These are phyloP conservation scores for Candolleomyces aberdarensis DNA, from an alignment of 768 basidiomycete genomes.

Conservation along the genomic window DNA sequence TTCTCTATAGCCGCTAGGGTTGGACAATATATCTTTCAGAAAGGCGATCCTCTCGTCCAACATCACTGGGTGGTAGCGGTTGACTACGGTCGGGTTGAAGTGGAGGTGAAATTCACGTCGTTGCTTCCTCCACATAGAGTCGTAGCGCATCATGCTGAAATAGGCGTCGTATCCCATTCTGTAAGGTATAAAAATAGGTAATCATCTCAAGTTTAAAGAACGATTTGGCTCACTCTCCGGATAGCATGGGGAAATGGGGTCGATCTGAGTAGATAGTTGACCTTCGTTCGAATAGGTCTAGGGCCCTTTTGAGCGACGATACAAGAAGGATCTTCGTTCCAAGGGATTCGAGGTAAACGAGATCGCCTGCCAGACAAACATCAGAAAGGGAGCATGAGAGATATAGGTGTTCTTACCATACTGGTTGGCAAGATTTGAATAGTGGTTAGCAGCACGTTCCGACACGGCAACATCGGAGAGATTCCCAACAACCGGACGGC, in stretches of 20 bases:
- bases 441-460: conserved; percentile 2
- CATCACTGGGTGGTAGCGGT: conserved; percentile 1
- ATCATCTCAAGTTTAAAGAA: neutral
- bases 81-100: conserved; percentile 8
- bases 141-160: conserved; percentile 19
- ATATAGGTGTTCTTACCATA: conserved; percentile 9
- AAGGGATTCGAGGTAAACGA: conserved; percentile 13
- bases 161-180: conserved; percentile 26
- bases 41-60: neutral
- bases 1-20: neutral
- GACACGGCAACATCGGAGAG: conserved; percentile 11
- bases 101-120: conserved; percentile 7
- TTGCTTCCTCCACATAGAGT: conserved; percentile 9
- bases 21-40: neutral
- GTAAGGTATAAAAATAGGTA: neutral
- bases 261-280: conserved; percentile 20
- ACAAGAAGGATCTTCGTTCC: conserved; percentile 11
- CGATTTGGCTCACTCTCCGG: conserved; percentile 15
- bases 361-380: conserved; percentile 9
- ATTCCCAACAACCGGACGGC: conserved; percentile 16
- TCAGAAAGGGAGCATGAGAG: neutral
- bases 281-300: conserved; percentile 9
- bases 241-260: conserved; percentile 18
- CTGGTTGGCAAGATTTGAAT: conserved; percentile 7
- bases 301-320: conserved; percentile 5